phyloP scores from a whole-genome alignment of 257 asterid species.

The Nicotiana tomentosiformis region DNA sequence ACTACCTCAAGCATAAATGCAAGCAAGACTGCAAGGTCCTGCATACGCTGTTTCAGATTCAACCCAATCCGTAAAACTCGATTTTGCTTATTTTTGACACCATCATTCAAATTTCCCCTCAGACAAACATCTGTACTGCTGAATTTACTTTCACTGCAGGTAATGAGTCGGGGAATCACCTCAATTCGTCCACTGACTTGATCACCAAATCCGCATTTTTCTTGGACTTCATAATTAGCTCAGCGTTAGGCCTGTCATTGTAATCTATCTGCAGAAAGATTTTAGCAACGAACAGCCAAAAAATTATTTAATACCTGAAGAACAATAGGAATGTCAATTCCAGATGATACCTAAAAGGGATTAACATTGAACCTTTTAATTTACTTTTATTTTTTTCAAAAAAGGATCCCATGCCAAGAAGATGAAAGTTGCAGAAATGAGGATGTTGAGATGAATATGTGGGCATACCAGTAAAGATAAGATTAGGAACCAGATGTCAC shows the following conservation, averaged over 20 bases:
- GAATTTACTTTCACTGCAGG: background rate
- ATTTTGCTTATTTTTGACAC: background rate
- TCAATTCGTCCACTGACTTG: slow-evolving; percentile 56
- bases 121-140: background rate
- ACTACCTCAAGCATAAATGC: background rate
- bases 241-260: slow-evolving; percentile 90
- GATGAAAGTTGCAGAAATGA: no score
- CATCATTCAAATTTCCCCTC: background rate
- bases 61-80: background rate
- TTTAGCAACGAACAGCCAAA: slow-evolving; percentile 10
- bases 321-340: background rate
- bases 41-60: background rate
- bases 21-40: background rate
- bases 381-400: background rate
- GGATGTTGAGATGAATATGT: no score
- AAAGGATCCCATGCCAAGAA: no score
- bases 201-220: slow-evolving; percentile 69
- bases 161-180: slow-evolving; percentile 11
- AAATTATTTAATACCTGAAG: background rate
- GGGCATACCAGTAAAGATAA: no score
- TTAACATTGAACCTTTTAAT: background rate
- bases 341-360: background rate
- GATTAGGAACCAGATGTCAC: no score
- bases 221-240: slow-evolving; percentile 67
- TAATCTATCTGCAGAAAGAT: slow-evolving; percentile 56